phyloP scores from a whole-genome alignment of 1,284 basidiomycete species.

The Pascua sp. region DNA sequence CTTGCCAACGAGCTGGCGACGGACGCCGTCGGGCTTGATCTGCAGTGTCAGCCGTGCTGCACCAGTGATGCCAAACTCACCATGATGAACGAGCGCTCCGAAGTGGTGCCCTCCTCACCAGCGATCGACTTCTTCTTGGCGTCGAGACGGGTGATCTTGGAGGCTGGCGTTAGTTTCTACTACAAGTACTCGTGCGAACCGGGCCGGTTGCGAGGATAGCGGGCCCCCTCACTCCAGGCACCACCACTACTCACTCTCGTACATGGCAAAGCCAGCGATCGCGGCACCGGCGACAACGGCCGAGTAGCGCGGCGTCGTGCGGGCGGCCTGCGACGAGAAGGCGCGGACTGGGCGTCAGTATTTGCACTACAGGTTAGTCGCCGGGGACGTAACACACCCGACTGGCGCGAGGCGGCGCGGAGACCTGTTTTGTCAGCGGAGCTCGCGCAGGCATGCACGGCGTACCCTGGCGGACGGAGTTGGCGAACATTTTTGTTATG shows the following conservation, averaged over 20 bases:
- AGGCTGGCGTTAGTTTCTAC: slow-evolving; percentile 12
- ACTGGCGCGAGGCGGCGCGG: slow-evolving; percentile 43
- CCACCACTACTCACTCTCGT: slow-evolving; percentile 29
- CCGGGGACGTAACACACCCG: slow-evolving; percentile 26
- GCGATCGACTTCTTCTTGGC: slow-evolving; percentile 49
- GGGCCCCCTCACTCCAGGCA: neutral
- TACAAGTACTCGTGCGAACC: too few relatives aligned
- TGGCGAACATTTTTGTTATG: slow-evolving; percentile 35
- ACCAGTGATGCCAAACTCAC: slow-evolving; percentile 22
- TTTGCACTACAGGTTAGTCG: neutral
- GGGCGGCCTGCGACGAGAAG: slow-evolving; percentile 34
- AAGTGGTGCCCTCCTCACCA: slow-evolving; percentile 50
- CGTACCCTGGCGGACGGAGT: slow-evolving; percentile 39
- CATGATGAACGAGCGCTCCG: slow-evolving; percentile 53
- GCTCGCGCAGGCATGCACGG: neutral
- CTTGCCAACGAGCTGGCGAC: slow-evolving; percentile 44
- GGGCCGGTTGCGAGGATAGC: neutral
- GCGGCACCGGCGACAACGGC: slow-evolving; percentile 29
- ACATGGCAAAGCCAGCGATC: slow-evolving; percentile 34
- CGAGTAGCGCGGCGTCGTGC: slow-evolving; percentile 25
- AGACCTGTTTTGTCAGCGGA: slow-evolving; percentile 25
- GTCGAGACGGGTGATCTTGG: slow-evolving; percentile 36
- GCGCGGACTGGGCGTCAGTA: slow-evolving; percentile 34
- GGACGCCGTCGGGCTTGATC: slow-evolving; percentile 48
- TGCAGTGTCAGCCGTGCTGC: slow-evolving; percentile 4